phyloP scores from a whole-genome alignment of 345 rosid genomes.

The Erucastrum elatum region DNA sequence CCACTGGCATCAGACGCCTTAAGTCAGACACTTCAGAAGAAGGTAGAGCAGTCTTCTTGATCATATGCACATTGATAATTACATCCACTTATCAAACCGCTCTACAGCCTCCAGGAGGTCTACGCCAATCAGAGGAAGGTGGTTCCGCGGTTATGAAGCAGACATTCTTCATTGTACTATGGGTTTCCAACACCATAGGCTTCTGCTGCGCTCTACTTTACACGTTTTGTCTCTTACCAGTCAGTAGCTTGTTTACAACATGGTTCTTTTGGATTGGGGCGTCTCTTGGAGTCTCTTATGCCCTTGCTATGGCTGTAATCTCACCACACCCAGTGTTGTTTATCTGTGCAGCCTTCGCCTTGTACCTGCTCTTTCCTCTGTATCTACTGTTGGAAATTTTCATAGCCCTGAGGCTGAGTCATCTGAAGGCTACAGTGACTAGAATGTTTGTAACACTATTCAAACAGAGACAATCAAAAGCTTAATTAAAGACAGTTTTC shows the following conservation, averaged over 20 bases:
- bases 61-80: conserved; percentile 23
- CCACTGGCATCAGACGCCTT: not conserved
- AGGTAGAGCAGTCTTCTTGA: conserved; percentile 2
- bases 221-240: conserved; percentile 36
- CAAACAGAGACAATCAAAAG: not conserved
- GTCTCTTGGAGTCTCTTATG: conserved; percentile 23
- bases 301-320: conserved; percentile 24
- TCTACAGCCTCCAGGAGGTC: conserved; percentile 30
- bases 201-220: conserved; percentile 22
- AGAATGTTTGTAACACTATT: not conserved
- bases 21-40: not conserved
- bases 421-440: not conserved
- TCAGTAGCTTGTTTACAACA: not conserved
- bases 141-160: conserved; percentile 21
- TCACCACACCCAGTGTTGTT: conserved; percentile 6
- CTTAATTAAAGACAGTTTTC: conserved; percentile 29
- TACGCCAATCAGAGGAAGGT: conserved; percentile 13
- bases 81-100: conserved; percentile 32
- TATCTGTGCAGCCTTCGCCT: not conserved
- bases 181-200: conserved; percentile 23
- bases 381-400: not conserved
- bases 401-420: not conserved
- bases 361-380: conserved; percentile 6
- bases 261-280: conserved; percentile 10
- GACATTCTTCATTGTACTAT: conserved; percentile 13